A percentile compares a stretch with the other conserved stretches of the same genome.
These are phyloP conservation scores for Talaromyces borbonicus DNA, from an alignment of 495 filamentous ascomycete genomes.

Conservation along the genomic window DNA sequence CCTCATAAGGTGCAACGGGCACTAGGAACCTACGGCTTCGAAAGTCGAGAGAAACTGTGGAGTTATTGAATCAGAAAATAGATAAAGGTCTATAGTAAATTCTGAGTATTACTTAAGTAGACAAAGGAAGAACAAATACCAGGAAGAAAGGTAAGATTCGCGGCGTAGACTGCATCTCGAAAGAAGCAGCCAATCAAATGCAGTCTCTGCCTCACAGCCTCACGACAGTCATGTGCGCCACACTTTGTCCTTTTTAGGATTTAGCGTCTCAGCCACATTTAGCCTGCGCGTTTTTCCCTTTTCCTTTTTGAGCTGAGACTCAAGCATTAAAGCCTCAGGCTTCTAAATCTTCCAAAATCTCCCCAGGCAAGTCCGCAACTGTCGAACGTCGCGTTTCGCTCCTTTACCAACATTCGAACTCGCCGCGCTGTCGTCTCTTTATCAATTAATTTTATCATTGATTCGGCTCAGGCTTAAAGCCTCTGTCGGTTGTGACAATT, in stretches of 20 bases:
- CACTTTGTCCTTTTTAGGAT: not conserved
- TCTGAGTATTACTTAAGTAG: not conserved
- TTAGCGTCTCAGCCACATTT: slow-evolving; percentile 3
- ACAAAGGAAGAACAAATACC: not conserved
- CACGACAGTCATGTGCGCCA: not conserved
- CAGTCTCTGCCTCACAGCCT: not conserved
- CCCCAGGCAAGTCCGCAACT: too few species aligned
- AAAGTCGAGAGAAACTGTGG: too few species aligned
- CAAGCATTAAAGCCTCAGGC: not conserved
- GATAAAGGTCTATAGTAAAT: too few species aligned
- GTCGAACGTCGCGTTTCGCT: too few species aligned
- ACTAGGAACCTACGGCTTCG: too few species aligned
- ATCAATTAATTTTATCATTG: too few species aligned
- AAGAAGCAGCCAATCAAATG: not conserved
- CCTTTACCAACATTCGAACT: too few species aligned
- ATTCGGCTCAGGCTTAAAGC: not conserved
- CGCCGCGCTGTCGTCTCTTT: too few species aligned
- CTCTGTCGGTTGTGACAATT: not conserved
- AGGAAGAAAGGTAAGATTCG: too few species aligned
- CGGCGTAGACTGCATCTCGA: too few species aligned
- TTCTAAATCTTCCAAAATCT: not conserved
- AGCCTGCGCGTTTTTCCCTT: not conserved
- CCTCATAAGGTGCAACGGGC: too few species aligned
- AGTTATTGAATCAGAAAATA: too few species aligned
- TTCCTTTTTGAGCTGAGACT: not conserved